Percentiles rank a stretch among this genome's conserved stretches.
phyloP scores from a whole-genome alignment of 139 green algal species.

The Chlamydomonas incerta region DNA sequence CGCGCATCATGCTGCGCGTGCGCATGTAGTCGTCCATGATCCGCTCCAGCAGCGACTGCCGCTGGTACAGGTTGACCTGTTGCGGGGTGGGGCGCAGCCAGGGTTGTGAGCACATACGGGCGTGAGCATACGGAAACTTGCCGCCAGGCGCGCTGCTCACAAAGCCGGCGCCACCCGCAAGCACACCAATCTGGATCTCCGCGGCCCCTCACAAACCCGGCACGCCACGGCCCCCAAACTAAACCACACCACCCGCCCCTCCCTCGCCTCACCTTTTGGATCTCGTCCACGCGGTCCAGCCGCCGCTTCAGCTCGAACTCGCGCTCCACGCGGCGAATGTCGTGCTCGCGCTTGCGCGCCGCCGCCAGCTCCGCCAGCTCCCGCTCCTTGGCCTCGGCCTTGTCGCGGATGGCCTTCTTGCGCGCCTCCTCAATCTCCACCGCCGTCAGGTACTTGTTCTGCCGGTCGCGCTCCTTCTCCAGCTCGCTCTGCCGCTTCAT shows the following conservation, averaged over 20 bases:
- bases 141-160: no score
- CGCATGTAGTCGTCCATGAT: slow-evolving; percentile 81
- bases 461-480: slow-evolving; percentile 48
- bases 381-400: slow-evolving; percentile 76
- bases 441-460: slow-evolving; percentile 66
- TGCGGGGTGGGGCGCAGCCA: background rate
- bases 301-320: slow-evolving; percentile 70
- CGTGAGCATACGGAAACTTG: no score
- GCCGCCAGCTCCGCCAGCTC: slow-evolving; percentile 67
- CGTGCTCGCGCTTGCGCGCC: slow-evolving; percentile 69
- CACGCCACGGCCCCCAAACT: no score
- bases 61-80: slow-evolving; percentile 63
- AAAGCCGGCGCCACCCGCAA: no score
- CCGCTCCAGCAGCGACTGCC: slow-evolving; percentile 76
- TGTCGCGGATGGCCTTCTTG: slow-evolving; percentile 61
- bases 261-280: slow-evolving; percentile 64
- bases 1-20: slow-evolving; percentile 60
- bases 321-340: slow-evolving; percentile 62
- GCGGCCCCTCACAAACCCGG: background rate
- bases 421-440: slow-evolving; percentile 63
- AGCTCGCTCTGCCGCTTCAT: slow-evolving; percentile 48
- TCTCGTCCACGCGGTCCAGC: slow-evolving; percentile 73
- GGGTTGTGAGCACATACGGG: background rate
- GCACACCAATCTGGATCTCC: background rate
- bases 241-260: no score